Evolutionary conservation across 192 early-diverging fungal species (phyloP).

Genomic region (Gamsiella multidivaricata): DNA sequence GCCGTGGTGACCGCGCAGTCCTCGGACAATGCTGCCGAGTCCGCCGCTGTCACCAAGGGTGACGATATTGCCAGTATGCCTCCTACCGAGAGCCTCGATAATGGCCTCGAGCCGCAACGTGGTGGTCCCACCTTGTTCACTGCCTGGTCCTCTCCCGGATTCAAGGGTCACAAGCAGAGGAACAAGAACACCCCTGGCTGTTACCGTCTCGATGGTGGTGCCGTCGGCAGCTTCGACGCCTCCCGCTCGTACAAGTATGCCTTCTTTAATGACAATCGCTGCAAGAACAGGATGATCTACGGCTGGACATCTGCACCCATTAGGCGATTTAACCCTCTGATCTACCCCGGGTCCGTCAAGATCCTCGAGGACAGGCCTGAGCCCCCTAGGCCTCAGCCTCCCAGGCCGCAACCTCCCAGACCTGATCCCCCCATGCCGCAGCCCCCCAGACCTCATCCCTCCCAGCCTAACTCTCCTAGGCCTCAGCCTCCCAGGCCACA

Average conservation of each 20-base stretch:
- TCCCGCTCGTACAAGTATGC: background rate
- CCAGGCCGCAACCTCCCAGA: too few species aligned
- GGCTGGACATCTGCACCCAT: constrained; percentile 15
- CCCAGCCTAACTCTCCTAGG: too few species aligned
- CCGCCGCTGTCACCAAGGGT: background rate
- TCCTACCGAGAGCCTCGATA: background rate
- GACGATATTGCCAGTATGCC: background rate
- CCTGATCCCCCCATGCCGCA: too few species aligned
- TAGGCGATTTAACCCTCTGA: constrained; percentile 16
- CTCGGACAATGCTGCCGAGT: background rate
- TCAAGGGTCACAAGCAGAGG: constrained; percentile 33
- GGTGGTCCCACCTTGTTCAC: constrained; percentile 11
- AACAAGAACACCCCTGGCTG: constrained; percentile 22
- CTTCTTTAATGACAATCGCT: constrained; percentile 20
- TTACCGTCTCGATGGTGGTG: constrained; percentile 34
- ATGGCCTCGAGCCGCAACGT: background rate
- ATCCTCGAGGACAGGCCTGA: background rate
- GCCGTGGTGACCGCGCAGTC: constrained; percentile 20
- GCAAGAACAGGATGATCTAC: background rate
- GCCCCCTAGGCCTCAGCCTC: background rate
- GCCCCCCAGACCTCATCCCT: too few species aligned
- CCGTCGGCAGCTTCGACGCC: constrained; percentile 40
- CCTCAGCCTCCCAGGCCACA: too few species aligned
- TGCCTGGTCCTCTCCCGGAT: constrained; percentile 33
- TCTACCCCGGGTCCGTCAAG: constrained; percentile 27